phyloP scores from a whole-genome alignment of 2,329 filamentous ascomycete species.

The Niveomyces coronatus region DNA sequence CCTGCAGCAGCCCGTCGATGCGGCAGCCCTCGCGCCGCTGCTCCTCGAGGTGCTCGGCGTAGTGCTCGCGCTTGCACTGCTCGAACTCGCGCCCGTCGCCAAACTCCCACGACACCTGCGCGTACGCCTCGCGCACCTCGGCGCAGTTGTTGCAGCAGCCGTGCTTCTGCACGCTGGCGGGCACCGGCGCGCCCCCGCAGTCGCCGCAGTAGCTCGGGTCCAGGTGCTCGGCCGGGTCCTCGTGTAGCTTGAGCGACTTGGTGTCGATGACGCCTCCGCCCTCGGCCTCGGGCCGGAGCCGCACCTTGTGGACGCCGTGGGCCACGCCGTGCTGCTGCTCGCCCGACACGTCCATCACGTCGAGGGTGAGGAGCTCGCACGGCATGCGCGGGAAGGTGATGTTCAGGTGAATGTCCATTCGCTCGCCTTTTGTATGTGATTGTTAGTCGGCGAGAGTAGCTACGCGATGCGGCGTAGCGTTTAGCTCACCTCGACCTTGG shows the following conservation, averaged over 20 bases:
- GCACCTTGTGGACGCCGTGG: conserved; percentile 86
- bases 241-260: conserved; percentile 53
- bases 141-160: conserved; percentile 97
- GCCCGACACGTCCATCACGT: conserved; percentile 98
- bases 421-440: conserved; percentile 55
- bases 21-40: conserved; percentile 90
- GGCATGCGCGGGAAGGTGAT: conserved; percentile 89
- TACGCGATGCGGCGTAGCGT: conserved; percentile 1
- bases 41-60: conserved; percentile 74
- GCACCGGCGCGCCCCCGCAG: conserved; percentile 78
- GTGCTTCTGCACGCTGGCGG: conserved; percentile 59
- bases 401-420: conserved; percentile 99
- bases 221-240: conserved; percentile 64
- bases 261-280: conserved; percentile 68
- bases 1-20: conserved; percentile 80
- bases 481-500: conserved; percentile 71
- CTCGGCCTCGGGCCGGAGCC: conserved; percentile 60
- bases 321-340: conserved; percentile 92
- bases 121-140: conserved; percentile 92
- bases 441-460: conserved; percentile 14
- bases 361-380: conserved; percentile 89
- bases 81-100: conserved; percentile 85
- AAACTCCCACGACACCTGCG: conserved; percentile 83
- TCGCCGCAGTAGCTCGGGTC: conserved; percentile 87
- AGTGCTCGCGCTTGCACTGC: conserved; percentile 92